Base-by-base conservation (phyloP, 2,329 filamentous ascomycete genomes). In the Verticillium albo-atrum region DNA sequence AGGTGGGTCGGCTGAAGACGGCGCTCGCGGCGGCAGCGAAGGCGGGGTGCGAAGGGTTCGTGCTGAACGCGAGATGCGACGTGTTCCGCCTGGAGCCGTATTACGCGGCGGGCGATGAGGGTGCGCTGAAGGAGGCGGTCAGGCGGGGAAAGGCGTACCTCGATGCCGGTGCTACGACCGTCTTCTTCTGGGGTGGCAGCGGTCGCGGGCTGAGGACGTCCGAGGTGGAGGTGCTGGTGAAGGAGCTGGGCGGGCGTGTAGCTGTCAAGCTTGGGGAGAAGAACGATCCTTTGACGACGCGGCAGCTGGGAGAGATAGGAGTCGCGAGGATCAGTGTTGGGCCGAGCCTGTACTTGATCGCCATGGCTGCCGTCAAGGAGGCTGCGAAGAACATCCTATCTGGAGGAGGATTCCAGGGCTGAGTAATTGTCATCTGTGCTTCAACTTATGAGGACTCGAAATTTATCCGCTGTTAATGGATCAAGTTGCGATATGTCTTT, bases 171-270 rank as follows among this genome's bases (percentile, higher is more conserved):
- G 85, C 85, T 0, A 81, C 77, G 14, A 86, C 81, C 1, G 77
- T 85, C 0, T 88, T 87, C 71, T 82, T 86, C 56, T 88, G 83
- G 83, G 84, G 84, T 15, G 82, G 74, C 2, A 65, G 72, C 0
- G 70, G 70, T 35, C 68, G 76, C 15, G 70, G 82, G 47, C 66
- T 84, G 14, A 72, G 72, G 14, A 73, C 68, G 14, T 75, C 72
- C 0, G 82, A 85, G 68, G 75, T 84, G 2, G 68, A 73, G 66
- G 69, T 65, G 50, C 66, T 86, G 63, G 80, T 79, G 2, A 68
- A 72, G 57, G 80, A 75, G 53, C 75, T 86, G 53, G 75, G 73
- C 3, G 82, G 82, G 1, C 73, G 70, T 55, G 67, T 86, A 15
- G 79, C 80, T 57, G 80, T 85, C 12, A 78, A 77, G 60, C 65